A percentile compares a stretch with the other conserved stretches of the same genome.
phyloP scores from a whole-genome alignment of 2,329 filamentous ascomycete species.

The Arthrobotrys musiformis region DNA sequence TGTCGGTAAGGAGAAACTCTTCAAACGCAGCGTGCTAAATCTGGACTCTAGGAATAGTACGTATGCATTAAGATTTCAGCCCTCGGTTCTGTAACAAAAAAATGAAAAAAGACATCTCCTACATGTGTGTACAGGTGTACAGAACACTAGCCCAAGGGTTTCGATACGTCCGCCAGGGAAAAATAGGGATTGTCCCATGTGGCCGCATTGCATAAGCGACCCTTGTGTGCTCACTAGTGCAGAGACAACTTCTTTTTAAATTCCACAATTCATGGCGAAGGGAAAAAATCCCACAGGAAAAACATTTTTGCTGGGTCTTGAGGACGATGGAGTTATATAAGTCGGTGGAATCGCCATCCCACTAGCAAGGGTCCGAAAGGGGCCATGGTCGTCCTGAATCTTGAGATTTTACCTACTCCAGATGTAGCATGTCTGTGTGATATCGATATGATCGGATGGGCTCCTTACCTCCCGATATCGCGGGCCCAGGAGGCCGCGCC shows the following conservation, averaged over 20 bases:
- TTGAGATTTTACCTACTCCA: neutral
- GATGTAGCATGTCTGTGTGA: too few species aligned
- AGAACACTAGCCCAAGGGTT: neutral
- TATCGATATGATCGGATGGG: slow-evolving; percentile 14
- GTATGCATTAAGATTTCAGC: slow-evolving; percentile 2
- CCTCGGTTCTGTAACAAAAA: neutral
- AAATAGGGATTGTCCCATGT: slow-evolving; percentile 31
- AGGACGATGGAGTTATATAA: too few species aligned
- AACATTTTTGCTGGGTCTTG: neutral
- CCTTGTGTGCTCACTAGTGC: neutral
- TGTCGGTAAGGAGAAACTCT: neutral
- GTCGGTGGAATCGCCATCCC: neutral
- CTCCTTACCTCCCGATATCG: slow-evolving; percentile 25
- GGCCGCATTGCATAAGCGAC: slow-evolving; percentile 47
- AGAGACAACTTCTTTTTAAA: slow-evolving; percentile 21
- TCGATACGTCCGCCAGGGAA: slow-evolving; percentile 4
- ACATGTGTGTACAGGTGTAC: too few species aligned
- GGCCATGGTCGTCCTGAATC: neutral
- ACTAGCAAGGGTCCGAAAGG: neutral
- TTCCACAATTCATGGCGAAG: neutral
- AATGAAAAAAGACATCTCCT: too few species aligned
- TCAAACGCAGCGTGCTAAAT: slow-evolving; percentile 2
- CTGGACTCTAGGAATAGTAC: neutral
- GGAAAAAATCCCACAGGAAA: slow-evolving; percentile 1
- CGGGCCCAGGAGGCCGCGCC: slow-evolving; percentile 11